Base-by-base conservation (phyloP, 257 asterid species). In the Solanum chiquidenum region DNA sequence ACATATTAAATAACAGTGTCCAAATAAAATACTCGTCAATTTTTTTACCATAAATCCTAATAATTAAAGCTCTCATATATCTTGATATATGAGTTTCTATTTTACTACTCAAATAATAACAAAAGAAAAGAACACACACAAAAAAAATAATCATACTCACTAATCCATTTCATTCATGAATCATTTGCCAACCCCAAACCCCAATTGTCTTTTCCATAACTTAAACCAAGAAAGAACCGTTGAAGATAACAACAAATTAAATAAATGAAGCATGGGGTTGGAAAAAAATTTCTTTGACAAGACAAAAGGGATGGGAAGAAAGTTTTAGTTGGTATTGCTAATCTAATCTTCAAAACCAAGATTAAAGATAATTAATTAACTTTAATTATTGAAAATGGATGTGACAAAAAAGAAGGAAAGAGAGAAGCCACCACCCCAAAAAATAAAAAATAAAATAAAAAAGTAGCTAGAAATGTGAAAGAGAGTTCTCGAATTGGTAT, bases 301-400 rank as follows among this genome's bases (percentile, higher is more conserved):
- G 88, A 87, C 72, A 80, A 62, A 46, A 35, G 33, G 31, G 14
- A 74, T 20, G 18, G 52, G 37, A 77, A 77, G 83, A 72, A 13
- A 69, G 21, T 87, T 37, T 55, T 77, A 77, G 87, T 69, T 85
- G 75, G 69, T 86, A 60, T 75, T 83, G 86, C 79, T 72, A 72
- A 33, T 69, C 75, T 90, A 69, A 88, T 90, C 90, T 85, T 87
- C 83, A 87, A 90, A 87, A 87, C 73, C 88, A 90, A 90, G 83
- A 64, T 33, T n/a, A 87, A 87, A 84, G 83, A 69, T 89, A 62
- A 72, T 85, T 85, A 80, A 71, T 64, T 77, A 21, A 60, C 87
- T 90, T 84, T 85, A 87, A 87, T 90, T 73, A 87, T 69, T 89
- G 83, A 88, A 29, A 86, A 83, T 90, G 64, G 91, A 38, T 86